Percentiles rank a stretch among this genome's conserved stretches.
phyloP scores from a whole-genome alignment of 805 yeast species.

The Candida sakaeoensis region DNA sequence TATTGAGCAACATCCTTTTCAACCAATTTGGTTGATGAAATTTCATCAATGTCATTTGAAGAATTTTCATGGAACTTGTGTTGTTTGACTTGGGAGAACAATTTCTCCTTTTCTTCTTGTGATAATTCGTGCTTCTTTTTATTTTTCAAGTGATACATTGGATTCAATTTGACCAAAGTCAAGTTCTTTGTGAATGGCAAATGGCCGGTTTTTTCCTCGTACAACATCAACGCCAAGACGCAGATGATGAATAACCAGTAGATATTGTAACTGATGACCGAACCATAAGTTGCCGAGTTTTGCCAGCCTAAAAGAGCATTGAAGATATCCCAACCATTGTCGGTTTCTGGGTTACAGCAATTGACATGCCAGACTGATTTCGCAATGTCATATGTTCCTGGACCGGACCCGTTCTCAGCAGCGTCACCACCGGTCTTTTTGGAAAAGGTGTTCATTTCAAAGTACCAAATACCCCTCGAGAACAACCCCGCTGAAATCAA shows the following conservation, averaged over 20 bases:
- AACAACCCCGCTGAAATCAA: slow-evolving; percentile 86
- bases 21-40: slow-evolving; percentile 6
- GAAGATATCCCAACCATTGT: slow-evolving; percentile 93
- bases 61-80: slow-evolving; percentile 10
- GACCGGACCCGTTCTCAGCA: slow-evolving; percentile 83
- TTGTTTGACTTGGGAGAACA: slow-evolving; percentile 37
- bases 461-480: slow-evolving; percentile 86
- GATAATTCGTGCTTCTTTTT: slow-evolving; percentile 45
- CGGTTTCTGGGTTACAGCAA: slow-evolving; percentile 89
- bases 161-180: slow-evolving; percentile 28
- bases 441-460: slow-evolving; percentile 64
- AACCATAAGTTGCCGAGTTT: slow-evolving; percentile 87
- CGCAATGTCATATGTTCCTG: slow-evolving; percentile 81
- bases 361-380: slow-evolving; percentile 91
- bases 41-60: slow-evolving; percentile 5
- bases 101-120: slow-evolving; percentile 47
- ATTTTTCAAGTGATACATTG: slow-evolving; percentile 31
- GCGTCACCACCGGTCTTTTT: slow-evolving; percentile 84
- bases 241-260: slow-evolving; percentile 74
- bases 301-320: slow-evolving; percentile 94
- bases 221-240: slow-evolving; percentile 57
- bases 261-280: slow-evolving; percentile 77
- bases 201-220: slow-evolving; percentile 76
- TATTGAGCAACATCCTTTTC: slow-evolving; percentile 3
- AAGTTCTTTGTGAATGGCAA: slow-evolving; percentile 56